A percentile compares a stretch with the other conserved stretches of the same genome.
Evolutionary conservation across 2,329 filamentous ascomycete genomes (phyloP).

Genomic region (Beauveria australis): DNA sequence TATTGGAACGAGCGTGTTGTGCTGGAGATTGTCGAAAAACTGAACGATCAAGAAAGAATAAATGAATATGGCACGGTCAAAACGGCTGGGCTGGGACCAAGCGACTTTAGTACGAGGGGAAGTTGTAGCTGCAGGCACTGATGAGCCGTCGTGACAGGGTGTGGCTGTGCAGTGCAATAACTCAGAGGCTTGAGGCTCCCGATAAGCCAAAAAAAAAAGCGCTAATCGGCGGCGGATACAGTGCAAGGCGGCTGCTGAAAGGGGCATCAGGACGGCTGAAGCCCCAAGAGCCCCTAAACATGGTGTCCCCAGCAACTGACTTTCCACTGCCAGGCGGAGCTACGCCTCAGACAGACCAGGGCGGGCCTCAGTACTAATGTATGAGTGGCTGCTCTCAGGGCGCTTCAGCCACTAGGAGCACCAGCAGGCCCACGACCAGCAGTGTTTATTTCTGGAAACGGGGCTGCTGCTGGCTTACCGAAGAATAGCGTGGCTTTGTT

Average conservation of each 20-base stretch:
- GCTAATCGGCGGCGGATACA: not conserved
- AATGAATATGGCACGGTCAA: not conserved
- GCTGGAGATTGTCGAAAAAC: not conserved
- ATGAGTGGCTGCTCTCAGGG: not conserved
- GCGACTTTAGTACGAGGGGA: not conserved
- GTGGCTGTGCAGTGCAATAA: not conserved
- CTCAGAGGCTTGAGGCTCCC: too few species aligned
- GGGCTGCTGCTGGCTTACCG: not conserved
- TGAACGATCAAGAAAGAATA: not conserved
- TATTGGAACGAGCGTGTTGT: not conserved
- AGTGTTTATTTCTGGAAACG: constrained; percentile 10
- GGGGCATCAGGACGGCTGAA: too few species aligned
- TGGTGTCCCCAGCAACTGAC: not conserved
- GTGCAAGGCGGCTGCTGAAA: too few species aligned
- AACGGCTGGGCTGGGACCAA: not conserved
- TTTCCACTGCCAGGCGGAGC: not conserved
- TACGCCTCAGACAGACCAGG: not conserved
- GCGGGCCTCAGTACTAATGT: not conserved
- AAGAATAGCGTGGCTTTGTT: too few species aligned
- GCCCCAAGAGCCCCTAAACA: too few species aligned
- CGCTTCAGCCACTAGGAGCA: constrained; percentile 3
- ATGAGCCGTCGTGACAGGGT: not conserved
- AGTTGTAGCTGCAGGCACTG: not conserved
- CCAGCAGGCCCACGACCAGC: not conserved
- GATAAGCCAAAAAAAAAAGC: too few species aligned